Evolutionary conservation across 352 stramenopile genomes (phyloP).

Genomic region (Albugo candida): DNA sequence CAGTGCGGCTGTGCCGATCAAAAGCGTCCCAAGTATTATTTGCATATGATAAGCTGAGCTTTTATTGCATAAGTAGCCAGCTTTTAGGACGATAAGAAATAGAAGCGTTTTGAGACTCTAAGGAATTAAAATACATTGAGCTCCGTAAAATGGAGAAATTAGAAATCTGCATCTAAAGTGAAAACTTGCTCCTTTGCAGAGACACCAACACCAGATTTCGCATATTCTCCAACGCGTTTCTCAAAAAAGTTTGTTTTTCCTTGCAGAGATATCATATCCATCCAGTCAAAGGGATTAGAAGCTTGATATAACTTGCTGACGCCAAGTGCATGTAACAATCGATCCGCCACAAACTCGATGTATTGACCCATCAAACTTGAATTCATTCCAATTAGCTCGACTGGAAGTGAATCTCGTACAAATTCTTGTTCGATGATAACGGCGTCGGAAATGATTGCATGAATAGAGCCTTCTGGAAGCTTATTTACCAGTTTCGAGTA

Average conservation of each 20-base stretch:
- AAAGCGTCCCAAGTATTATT: too few species aligned
- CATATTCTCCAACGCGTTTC: conserved; percentile 98
- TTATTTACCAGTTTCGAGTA: conserved; percentile 97
- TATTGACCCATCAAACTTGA: conserved; percentile 94
- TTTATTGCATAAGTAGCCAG: too few species aligned
- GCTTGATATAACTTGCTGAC: conserved; percentile 86
- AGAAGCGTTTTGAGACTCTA: too few species aligned
- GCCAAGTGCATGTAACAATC: conserved; percentile 84
- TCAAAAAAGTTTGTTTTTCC: conserved; percentile 98
- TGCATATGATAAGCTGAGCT: too few species aligned
- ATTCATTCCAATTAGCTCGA: conserved; percentile 99
- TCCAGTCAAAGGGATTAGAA: conserved; percentile 97
- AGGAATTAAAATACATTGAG: too few species aligned
- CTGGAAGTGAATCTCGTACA: conserved; percentile 89
- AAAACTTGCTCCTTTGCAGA: conserved; percentile 78
- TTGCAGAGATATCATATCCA: conserved; percentile 98
- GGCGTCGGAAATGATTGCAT: conserved; percentile 90
- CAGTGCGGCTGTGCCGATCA: too few species aligned
- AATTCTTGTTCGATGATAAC: conserved; percentile 98
- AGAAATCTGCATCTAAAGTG: conserved; percentile 88
- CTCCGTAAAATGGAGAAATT: conserved; percentile 9
- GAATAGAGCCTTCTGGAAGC: conserved; percentile 80
- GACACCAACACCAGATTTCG: conserved; percentile 92
- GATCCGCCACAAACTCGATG: conserved; percentile 98
- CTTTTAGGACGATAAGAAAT: too few species aligned